Evolutionary conservation across 202 grass and related monocot genomes (phyloP).

Genomic region (Schoenoplectus tabernaemontani): DNA sequence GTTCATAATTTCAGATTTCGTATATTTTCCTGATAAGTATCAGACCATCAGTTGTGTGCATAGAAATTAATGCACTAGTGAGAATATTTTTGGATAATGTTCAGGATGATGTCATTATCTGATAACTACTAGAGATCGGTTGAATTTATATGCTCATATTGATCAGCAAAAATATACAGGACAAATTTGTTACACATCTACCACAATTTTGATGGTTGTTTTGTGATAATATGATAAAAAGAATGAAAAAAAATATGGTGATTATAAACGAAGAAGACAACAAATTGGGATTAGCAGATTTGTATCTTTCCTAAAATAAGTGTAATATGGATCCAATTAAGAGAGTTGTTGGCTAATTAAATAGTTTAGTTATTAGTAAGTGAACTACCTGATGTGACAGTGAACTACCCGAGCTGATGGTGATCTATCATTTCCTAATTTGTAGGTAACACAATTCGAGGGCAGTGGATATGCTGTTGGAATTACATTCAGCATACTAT

Average conservation of each 20-base stretch:
- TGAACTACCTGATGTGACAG: neutral
- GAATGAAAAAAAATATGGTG: neutral
- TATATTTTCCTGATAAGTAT: neutral
- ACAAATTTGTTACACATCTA: neutral
- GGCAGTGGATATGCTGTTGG: conserved; percentile 53
- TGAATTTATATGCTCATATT: neutral
- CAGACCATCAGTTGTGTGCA: neutral
- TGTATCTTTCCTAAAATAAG: neutral
- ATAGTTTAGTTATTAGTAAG: neutral
- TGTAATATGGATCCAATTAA: neutral
- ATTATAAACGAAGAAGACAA: neutral
- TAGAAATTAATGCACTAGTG: neutral
- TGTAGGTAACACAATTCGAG: conserved; percentile 60
- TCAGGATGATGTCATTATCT: neutral
- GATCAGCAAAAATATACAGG: neutral
- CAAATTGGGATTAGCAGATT: neutral
- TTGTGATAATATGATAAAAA: neutral
- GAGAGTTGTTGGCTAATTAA: neutral
- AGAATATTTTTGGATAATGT: neutral
- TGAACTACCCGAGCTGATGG: too few species aligned
- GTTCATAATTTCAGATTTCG: neutral
- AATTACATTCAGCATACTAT: conserved; percentile 53
- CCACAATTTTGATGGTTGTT: neutral
- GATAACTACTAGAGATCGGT: neutral
- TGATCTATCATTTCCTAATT: neutral